phyloP scores from a whole-genome alignment of 352 stramenopile species.

The Phytophthora podocarpi region DNA sequence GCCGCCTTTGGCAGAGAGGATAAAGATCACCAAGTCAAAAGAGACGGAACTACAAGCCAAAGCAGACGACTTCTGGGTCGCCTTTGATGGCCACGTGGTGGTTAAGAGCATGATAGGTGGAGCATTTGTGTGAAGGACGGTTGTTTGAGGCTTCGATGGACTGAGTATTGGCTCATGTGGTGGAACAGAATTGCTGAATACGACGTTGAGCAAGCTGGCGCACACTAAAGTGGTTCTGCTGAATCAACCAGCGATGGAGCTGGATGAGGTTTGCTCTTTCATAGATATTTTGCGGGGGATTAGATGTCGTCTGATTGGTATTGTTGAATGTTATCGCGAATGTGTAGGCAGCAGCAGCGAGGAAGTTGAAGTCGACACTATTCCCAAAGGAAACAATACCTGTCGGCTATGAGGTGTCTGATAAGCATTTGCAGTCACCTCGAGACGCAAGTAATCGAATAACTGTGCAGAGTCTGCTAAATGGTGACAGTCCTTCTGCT shows the following conservation, averaged over 20 bases:
- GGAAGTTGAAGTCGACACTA: constrained; percentile 18
- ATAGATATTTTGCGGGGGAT: neutral
- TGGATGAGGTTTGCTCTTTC: constrained; percentile 39
- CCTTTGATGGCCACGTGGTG: constrained; percentile 67
- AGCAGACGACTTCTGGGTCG: constrained; percentile 67
- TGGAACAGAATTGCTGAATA: constrained; percentile 71
- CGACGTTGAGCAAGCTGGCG: constrained; percentile 63
- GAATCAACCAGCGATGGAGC: constrained; percentile 46
- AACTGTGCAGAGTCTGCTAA: constrained; percentile 36
- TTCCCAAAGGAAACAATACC: neutral
- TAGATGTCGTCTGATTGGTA: neutral
- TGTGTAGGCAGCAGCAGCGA: constrained; percentile 22
- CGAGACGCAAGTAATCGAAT: constrained; percentile 2
- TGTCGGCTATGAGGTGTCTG: neutral
- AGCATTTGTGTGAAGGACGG: neutral
- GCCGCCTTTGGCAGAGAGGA: constrained; percentile 47
- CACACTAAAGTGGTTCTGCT: constrained; percentile 60
- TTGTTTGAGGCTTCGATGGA: constrained; percentile 18
- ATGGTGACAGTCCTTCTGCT: constrained; percentile 24
- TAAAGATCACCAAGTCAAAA: constrained; percentile 45
- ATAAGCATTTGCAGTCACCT: neutral
- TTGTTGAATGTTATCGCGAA: neutral
- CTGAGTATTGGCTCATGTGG: neutral
- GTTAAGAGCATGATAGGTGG: constrained; percentile 80
- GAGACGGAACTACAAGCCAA: constrained; percentile 11